Base-by-base conservation (phyloP, 1,284 basidiomycete genomes). In the Ganoderma multipileum region DNA sequence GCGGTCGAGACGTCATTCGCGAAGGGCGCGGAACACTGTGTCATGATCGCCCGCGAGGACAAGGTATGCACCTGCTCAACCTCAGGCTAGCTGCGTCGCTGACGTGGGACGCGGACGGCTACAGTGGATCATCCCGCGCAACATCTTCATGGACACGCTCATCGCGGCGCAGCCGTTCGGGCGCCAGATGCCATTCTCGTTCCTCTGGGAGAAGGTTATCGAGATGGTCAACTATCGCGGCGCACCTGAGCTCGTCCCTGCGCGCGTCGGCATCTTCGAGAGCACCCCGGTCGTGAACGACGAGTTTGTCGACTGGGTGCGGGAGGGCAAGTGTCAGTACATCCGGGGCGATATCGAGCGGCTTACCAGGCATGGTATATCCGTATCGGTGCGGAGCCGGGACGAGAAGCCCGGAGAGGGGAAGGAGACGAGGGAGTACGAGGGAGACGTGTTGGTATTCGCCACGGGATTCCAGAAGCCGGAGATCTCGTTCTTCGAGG, bases 401-500 rank as follows among this genome's bases (percentile, higher is more conserved):
- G 75, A 76, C 72, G 76, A 68, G 4, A 73, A 74, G 64, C 77
- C 79, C 2, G 78, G 78, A 0, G 71, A 78, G 23, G 76, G 77
- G 11, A 76, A 77, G 52, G 73, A 79, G 6, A 63, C 33, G 33
- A 80, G 80, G 41, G 76, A 81, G 64, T 74, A 86, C 66, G 76
- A 82, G 1, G 89, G 85, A 0, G 89, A 90, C 73, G 81, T 89
- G 5, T 82, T 91, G 47, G 85, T 91, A 11, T 78, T 91, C 26
- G 89, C 90, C 3, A 89, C 88, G 2, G 89, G 89, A 1, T 91
- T 88, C 76, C 80, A 87, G 73, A 82, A 84, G 57, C 89, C 89
- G 0, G 78, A 79, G n/a, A 75, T 89, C 47, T 82, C 84, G 59
- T 91, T 91, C 75, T 74, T 91, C 66, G 83, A 86, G 9, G 69